These are phyloP conservation scores for Teratosphaeria pseudoeucalypti DNA, from an alignment of 2,329 filamentous ascomycete species.

Conservation along the genomic window DNA sequence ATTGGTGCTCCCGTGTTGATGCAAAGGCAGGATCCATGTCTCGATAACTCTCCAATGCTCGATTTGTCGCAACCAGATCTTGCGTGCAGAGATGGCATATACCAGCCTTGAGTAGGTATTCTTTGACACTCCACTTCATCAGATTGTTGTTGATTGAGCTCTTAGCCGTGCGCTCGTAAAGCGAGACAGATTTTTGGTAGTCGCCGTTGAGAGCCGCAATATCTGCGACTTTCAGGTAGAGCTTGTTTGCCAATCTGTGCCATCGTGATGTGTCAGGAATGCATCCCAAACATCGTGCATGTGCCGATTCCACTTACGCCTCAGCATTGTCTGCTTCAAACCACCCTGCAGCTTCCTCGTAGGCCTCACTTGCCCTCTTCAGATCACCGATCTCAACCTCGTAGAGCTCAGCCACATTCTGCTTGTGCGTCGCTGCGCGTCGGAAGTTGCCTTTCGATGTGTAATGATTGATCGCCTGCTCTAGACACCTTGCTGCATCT, in stretches of 20 bases:
- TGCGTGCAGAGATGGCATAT: conserved; percentile 73
- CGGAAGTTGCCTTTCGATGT: conserved; percentile 83
- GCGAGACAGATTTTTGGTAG: conserved; percentile 71
- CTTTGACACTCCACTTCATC: conserved; percentile 89
- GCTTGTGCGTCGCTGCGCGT: conserved; percentile 80
- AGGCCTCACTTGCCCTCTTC: conserved; percentile 69
- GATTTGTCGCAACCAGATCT: conserved; percentile 67
- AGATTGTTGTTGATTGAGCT: conserved; percentile 77
- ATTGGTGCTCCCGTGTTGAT: conserved; percentile 67
- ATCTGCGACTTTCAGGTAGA: conserved; percentile 86
- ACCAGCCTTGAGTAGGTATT: conserved; percentile 88
- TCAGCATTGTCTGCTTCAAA: conserved; percentile 78
- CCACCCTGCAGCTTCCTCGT: conserved; percentile 79
- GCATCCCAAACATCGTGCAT: not conserved
- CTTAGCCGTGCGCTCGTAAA: conserved; percentile 71
- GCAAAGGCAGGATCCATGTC: conserved; percentile 70
- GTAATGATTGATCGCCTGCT: conserved; percentile 74
- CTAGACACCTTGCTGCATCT: conserved; percentile 70
- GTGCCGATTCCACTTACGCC: conserved; percentile 47
- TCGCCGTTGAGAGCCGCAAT: conserved; percentile 71
- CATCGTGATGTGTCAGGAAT: conserved; percentile 42
- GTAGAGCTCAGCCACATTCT: conserved; percentile 76
- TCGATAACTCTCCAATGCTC: conserved; percentile 71
- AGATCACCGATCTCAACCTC: conserved; percentile 72
- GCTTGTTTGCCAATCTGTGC: conserved; percentile 74